phyloP scores from a whole-genome alignment of 2,329 filamentous ascomycete genomes.

The Colletotrichum viniferum region DNA sequence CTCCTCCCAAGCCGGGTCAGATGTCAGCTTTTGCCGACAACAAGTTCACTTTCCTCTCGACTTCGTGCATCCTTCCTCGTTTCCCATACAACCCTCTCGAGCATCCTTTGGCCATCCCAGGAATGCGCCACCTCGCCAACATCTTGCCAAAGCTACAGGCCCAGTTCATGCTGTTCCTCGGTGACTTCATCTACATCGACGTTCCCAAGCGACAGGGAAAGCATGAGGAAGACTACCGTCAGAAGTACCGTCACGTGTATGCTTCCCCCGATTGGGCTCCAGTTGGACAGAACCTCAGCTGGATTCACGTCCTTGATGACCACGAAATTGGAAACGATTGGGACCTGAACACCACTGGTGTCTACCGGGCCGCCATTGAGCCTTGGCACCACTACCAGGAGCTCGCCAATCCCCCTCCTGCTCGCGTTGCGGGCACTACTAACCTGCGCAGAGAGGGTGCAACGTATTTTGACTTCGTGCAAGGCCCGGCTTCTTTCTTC shows the following conservation, averaged over 20 bases:
- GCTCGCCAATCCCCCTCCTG: conserved; percentile 77
- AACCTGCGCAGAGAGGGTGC: conserved; percentile 52
- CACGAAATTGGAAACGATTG: conserved; percentile 97
- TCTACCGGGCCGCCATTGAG: conserved; percentile 80
- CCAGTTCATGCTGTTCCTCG: conserved; percentile 82
- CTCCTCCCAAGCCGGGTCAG: conserved; percentile 73
- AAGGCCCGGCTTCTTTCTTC: conserved; percentile 93
- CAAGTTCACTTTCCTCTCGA: conserved; percentile 88
- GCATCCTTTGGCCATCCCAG: conserved; percentile 81
- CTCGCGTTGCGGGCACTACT: conserved; percentile 52
- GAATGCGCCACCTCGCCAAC: conserved; percentile 77
- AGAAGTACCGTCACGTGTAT: conserved; percentile 95
- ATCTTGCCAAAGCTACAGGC: conserved; percentile 73
- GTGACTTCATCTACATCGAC: conserved; percentile 90
- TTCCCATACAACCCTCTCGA: conserved; percentile 89
- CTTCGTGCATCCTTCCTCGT: conserved; percentile 89
- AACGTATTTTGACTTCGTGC: conserved; percentile 88
- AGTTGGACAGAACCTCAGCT: conserved; percentile 81
- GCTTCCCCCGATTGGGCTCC: conserved; percentile 89
- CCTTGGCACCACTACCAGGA: conserved; percentile 89
- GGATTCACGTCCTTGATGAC: conserved; percentile 96
- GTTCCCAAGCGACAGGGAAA: conserved; percentile 82
- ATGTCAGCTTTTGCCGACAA: conserved; percentile 64
- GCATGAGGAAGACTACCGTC: conserved; percentile 76
- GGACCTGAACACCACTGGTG: conserved; percentile 79